phyloP scores from a whole-genome alignment of 768 basidiomycete species.

The Serendipita vermifera region DNA sequence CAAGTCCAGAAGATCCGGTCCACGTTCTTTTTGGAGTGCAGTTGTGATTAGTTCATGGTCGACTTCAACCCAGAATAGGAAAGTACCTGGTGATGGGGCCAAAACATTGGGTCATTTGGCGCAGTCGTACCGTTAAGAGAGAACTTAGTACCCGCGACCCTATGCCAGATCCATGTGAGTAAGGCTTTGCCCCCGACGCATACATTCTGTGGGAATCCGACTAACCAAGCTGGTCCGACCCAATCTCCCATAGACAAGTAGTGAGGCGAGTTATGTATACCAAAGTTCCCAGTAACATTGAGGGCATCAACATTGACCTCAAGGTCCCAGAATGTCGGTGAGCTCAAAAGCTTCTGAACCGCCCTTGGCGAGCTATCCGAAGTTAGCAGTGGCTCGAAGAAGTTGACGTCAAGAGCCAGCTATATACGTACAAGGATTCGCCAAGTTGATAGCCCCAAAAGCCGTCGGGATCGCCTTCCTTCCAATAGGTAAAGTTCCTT shows the following conservation, averaged over 20 bases:
- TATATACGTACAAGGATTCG: not conserved
- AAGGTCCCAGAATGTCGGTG: not conserved
- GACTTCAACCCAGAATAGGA: not conserved
- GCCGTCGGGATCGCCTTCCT: not conserved
- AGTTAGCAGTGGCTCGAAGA: not conserved
- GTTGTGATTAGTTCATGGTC: not conserved
- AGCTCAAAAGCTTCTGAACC: not conserved
- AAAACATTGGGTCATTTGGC: conserved; percentile 1
- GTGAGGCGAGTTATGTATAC: conserved; percentile 3
- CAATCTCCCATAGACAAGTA: not conserved
- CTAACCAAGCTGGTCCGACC: not conserved
- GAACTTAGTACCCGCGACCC: not conserved
- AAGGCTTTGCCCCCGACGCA: not conserved
- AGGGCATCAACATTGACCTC: not conserved
- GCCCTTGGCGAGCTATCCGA: not conserved
- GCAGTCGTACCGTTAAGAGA: not conserved
- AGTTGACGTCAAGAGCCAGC: not conserved
- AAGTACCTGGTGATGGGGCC: not conserved
- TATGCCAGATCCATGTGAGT: not conserved
- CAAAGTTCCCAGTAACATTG: not conserved
- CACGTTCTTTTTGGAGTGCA: not conserved
- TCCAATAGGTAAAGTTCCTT: not conserved
- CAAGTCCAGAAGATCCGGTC: not conserved
- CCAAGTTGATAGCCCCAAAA: not conserved
- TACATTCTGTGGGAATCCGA: no score